phyloP scores from a whole-genome alignment of 2,329 filamentous ascomycete genomes.

The Exophiala mesophila region DNA sequence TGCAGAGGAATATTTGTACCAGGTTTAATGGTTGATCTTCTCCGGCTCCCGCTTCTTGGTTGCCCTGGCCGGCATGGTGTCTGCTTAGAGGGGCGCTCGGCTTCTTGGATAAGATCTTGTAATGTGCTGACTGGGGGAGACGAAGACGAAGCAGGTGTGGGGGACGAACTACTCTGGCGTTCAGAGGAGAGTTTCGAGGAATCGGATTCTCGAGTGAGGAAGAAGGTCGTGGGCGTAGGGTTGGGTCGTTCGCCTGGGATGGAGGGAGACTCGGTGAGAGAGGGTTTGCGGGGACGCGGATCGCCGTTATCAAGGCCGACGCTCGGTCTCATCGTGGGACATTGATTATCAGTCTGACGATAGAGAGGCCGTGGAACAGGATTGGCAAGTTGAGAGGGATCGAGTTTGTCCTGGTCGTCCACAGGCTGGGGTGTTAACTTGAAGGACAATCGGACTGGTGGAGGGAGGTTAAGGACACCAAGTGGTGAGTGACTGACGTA shows the following conservation, averaged over 20 bases:
- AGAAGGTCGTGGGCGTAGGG: slow-evolving; percentile 53
- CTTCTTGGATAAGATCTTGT: slow-evolving; percentile 30
- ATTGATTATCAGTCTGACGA: no score
- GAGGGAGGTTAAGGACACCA: no score
- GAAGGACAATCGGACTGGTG: no score
- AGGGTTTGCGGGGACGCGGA: slow-evolving; percentile 29
- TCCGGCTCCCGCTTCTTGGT: slow-evolving; percentile 28
- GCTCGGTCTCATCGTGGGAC: slow-evolving; percentile 31
- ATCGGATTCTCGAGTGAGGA: slow-evolving; percentile 52
- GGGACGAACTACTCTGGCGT: background rate
- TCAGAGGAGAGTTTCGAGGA: slow-evolving; percentile 25
- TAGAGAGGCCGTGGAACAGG: no score
- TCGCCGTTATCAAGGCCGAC: slow-evolving; percentile 32
- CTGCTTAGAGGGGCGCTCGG: slow-evolving; percentile 26
- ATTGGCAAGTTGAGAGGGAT: no score
- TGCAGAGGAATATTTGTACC: slow-evolving; percentile 17
- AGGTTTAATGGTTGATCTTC: slow-evolving; percentile 26
- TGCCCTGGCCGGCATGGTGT: slow-evolving; percentile 27
- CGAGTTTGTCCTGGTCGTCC: no score
- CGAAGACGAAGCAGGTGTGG: background rate
- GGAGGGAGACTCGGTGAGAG: slow-evolving; percentile 35
- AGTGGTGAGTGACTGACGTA: no score
- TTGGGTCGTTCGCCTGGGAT: slow-evolving; percentile 14
- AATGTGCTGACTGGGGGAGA: slow-evolving; percentile 29
- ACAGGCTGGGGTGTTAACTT: no score